Base-by-base conservation (phyloP, 2,329 filamentous ascomycete genomes). In the Pyrenophora graminea region DNA sequence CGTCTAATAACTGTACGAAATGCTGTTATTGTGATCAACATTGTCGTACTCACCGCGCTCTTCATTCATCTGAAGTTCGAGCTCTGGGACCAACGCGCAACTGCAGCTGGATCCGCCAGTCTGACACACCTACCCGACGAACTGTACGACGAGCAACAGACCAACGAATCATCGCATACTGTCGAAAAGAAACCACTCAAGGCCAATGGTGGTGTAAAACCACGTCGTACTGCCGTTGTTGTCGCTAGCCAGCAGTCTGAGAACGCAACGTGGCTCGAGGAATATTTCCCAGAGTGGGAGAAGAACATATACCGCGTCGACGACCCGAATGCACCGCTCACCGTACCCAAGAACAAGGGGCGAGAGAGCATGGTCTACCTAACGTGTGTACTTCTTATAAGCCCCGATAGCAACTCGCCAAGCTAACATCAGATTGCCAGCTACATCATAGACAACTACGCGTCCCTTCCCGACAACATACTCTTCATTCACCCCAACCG, bases 301-400 rank as follows among this genome's bases (percentile, higher is more conserved):
- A 71, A 73, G 56, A 62, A 69, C 31, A 71, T 79, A 15, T 80
- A 79, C 59, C 64, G 68, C 4, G 76, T 77, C 1, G 75, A 80
- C 49, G 70, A 76, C 50, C 55, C 58, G 1, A 45, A 56, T 34
- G 74, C 75, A 4, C 47, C 57, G 21, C 62, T 78, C 18, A 76
- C 68, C 0, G 75, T 80, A 9, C 77, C 77, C 1, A 66, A 65
- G 40, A 80, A 80, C 57, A 79, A 79, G 59, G 78, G 78, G 0
- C 68, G 77, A 33, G 78, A 80, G 57, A 75, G 73, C 17, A 80
- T 80, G 77, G 77, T 76, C 1, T 80, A 79, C 56, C 55, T 80
- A 44, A 79, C 76, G 74, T 79, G 64, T 51, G 73, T 66, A 6
- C 7, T 2, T 17, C 17, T 18, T 12, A 4, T 12, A 4, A 9